Percentiles rank a stretch among this genome's conserved stretches.
phyloP scores from a whole-genome alignment of 2,329 filamentous ascomycete species.

The Huntiella omanensis region DNA sequence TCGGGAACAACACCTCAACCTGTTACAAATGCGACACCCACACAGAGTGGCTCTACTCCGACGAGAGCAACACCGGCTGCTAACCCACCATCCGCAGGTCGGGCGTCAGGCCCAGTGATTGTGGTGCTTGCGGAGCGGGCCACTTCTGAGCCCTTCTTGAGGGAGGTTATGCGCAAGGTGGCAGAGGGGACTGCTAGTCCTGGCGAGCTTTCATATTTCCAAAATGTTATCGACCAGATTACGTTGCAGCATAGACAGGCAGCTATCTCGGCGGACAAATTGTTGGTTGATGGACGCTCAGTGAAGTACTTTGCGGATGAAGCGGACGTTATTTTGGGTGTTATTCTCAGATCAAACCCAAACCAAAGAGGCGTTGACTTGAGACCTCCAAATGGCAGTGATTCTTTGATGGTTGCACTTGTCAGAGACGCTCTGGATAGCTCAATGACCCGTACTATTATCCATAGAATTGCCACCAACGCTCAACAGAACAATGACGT shows the following conservation, averaged over 20 bases:
- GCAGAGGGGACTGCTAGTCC: conserved; percentile 54
- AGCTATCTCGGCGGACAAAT: conserved; percentile 33
- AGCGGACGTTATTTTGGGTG: conserved; percentile 36
- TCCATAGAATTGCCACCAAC: conserved; percentile 33
- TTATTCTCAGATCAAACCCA: conserved; percentile 39
- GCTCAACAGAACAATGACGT: conserved; percentile 33
- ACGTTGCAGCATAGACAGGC: conserved; percentile 39
- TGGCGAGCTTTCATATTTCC: conserved; percentile 56
- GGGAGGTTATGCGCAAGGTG: conserved; percentile 68
- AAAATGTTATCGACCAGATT: conserved; percentile 63
- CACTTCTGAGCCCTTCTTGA: conserved; percentile 50
- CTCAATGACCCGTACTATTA: conserved; percentile 27
- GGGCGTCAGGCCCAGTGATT: conserved; percentile 53
- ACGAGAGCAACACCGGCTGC: conserved; percentile 11
- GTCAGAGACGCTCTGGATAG: conserved; percentile 40
- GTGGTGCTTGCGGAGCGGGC: conserved; percentile 60
- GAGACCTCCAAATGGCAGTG: conserved; percentile 32
- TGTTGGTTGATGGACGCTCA: conserved; percentile 35
- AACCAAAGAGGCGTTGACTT: conserved; percentile 34
- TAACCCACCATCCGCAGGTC: conserved; percentile 13
- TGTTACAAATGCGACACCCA: not conserved
- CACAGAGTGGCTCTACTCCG: conserved; percentile 9
- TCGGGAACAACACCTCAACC: not conserved
- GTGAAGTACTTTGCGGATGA: conserved; percentile 42
- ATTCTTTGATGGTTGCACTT: conserved; percentile 35